Evolutionary conservation across 352 stramenopile genomes (phyloP).

Genomic region (Phytopythium mirpurense): DNA sequence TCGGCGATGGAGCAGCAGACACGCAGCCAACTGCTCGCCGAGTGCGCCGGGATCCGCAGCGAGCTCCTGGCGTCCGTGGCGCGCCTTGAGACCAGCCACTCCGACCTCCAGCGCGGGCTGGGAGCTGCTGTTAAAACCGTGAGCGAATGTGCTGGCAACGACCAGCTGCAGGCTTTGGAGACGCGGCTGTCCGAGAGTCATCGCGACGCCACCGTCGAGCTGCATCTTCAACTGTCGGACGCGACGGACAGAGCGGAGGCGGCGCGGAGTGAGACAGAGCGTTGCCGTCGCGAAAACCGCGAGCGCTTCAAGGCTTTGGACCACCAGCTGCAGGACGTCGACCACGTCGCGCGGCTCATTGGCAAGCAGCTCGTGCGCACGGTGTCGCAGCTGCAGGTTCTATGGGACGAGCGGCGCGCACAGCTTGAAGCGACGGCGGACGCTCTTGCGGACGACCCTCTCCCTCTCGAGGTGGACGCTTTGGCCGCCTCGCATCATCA

Average conservation of each 20-base stretch:
- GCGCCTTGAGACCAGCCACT: neutral
- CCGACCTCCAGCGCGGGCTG: neutral
- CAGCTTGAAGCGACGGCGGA: conserved; percentile 11
- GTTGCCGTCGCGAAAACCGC: conserved; percentile 11
- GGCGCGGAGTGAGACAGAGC: neutral
- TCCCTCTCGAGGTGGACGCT: neutral
- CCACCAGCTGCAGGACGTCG: conserved; percentile 44
- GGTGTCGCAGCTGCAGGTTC: conserved; percentile 51
- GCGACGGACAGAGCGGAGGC: neutral
- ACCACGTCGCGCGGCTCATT: conserved; percentile 59
- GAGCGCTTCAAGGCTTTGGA: conserved; percentile 21
- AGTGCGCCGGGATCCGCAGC: neutral
- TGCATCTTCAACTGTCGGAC: neutral
- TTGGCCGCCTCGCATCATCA: neutral
- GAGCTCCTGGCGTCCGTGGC: neutral
- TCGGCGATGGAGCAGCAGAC: neutral
- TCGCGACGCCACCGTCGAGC: neutral
- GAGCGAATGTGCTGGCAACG: neutral
- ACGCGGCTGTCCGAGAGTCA: neutral
- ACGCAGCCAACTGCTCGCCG: neutral
- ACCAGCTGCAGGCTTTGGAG: conserved; percentile 1
- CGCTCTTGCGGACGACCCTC: conserved; percentile 7
- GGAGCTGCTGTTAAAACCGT: neutral
- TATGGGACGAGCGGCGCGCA: conserved; percentile 36
- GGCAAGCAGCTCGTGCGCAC: conserved; percentile 63